These are phyloP conservation scores for Puccinia novopanici DNA, from an alignment of 1,284 basidiomycete species.

Conservation along the genomic window DNA sequence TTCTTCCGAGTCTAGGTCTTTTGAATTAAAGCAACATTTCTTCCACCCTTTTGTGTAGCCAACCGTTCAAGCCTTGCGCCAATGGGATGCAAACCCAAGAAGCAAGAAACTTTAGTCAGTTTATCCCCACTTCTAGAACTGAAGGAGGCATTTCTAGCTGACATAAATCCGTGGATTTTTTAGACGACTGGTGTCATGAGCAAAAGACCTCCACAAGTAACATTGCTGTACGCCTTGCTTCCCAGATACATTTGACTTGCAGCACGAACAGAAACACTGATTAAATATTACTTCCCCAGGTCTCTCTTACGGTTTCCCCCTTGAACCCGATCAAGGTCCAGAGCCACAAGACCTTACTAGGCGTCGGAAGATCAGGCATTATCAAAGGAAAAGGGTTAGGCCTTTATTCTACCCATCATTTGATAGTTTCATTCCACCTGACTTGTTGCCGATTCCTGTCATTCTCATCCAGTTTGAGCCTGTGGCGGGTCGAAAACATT, in stretches of 20 bases:
- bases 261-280: neutral
- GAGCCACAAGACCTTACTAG: slow-evolving; percentile 31
- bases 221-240: neutral
- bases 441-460: no score
- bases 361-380: slow-evolving; percentile 12
- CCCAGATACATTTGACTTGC: neutral
- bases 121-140: neutral
- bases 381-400: slow-evolving; percentile 49
- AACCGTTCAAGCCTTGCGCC: neutral
- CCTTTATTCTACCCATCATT: neutral
- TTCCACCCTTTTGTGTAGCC: neutral
- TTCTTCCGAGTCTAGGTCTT: neutral
- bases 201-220: neutral
- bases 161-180: neutral
- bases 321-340: neutral
- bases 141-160: neutral
- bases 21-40: neutral
- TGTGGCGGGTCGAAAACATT: neutral
- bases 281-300: neutral
- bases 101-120: neutral
- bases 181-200: neutral
- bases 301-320: neutral
- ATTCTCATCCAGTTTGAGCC: neutral
- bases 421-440: neutral
- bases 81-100: slow-evolving; percentile 18